Evolutionary conservation across 176 grass and related monocot species (phyloP), one percentile per base, ranked within the genome.

Genomic region (Alloteropsis semialata): DNA sequence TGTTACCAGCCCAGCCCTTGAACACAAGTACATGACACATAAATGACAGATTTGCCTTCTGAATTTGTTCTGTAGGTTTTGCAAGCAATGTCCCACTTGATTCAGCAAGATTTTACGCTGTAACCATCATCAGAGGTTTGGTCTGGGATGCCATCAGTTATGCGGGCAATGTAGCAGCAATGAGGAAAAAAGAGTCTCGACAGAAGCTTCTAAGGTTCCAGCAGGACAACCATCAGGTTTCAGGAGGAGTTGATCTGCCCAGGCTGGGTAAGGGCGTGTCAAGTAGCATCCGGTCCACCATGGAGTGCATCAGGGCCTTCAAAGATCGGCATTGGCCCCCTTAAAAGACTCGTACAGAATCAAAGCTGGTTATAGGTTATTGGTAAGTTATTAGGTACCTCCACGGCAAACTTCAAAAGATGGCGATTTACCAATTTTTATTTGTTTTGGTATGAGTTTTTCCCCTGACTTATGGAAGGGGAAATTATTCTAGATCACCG

Each of bases 301-400:
- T 91, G 64, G 81, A 94, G 41, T 91, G 81, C 82, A 85, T 94
- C 50, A 92, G 59, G 84, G 81, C 92, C 56, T 92, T 94, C 69
- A 97, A 82, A 86, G 82, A 94, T 77, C 84, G 92, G 57, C 54
- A 84, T 15, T 89, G 92, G 92, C 95, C 88, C 69, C 85, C 69
- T 25, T 88, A 54, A 68, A n/a, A 38, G 6, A 33, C 46, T 18
- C 5, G 50, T 33, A 21, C 28, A 10, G 2, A 77, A 39, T 13
- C 30, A 48, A 77, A 53, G 18, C 28, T 72, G n/a, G 44, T 30
- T 77, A 3, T 69, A 66, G 41, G 51, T 41, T 60, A 69, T 30
- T 82, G 28, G 42, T 69, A 66, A 50, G 51, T 41, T 60, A 69
- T 30, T 82, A 22, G 42, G 8, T 50, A 37, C 6, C 24, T 4